Percentiles rank a stretch among this genome's conserved stretches.
phyloP scores from a whole-genome alignment of 768 basidiomycete species.

The Chalciporus sphaerocephalus region DNA sequence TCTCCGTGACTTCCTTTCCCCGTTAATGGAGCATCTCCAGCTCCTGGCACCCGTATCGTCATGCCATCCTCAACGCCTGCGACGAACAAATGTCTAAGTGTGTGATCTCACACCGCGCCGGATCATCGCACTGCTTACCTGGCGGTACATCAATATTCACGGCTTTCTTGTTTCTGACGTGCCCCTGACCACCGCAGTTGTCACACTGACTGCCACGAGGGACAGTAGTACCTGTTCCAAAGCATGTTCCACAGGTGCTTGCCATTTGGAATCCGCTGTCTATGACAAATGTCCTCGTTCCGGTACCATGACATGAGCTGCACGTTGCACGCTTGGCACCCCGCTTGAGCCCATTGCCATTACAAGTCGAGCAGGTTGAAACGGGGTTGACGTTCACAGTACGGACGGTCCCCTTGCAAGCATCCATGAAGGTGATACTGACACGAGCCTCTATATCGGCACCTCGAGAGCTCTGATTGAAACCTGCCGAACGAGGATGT shows the following conservation, averaged over 20 bases:
- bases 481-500: constrained; percentile 39
- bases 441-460: constrained; percentile 78
- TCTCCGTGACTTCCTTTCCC: constrained; percentile 80
- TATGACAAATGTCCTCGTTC: constrained; percentile 84
- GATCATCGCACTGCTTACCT: constrained; percentile 46
- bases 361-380: constrained; percentile 78
- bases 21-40: constrained; percentile 79
- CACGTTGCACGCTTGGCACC: constrained; percentile 83
- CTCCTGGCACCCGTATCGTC: constrained; percentile 74
- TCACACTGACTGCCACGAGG: constrained; percentile 76
- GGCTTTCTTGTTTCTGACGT: constrained; percentile 73
- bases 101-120: neutral
- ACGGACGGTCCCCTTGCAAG: constrained; percentile 83
- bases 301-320: constrained; percentile 76
- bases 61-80: constrained; percentile 93
- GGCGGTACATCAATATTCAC: constrained; percentile 82
- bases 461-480: constrained; percentile 50
- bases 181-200: constrained; percentile 81
- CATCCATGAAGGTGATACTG: constrained; percentile 83
- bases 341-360: constrained; percentile 79
- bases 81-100: constrained; percentile 8
- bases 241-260: constrained; percentile 79
- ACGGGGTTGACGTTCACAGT: constrained; percentile 77
- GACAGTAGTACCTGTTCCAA: constrained; percentile 74
- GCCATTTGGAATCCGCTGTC: constrained; percentile 97